Evolutionary conservation across 148 eudicot species (phyloP).

Genomic region (Spergularia marina): DNA sequence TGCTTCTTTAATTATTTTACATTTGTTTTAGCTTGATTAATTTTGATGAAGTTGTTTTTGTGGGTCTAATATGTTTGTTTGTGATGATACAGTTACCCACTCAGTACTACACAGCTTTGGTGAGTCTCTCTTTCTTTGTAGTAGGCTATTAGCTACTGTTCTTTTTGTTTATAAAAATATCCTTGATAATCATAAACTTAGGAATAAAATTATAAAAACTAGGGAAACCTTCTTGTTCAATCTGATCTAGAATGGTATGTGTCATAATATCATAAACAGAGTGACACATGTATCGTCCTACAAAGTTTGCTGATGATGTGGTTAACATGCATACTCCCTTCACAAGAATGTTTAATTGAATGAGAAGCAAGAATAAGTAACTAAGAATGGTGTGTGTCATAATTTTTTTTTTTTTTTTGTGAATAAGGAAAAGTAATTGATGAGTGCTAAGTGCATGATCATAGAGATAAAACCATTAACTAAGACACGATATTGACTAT

Average conservation of each 20-base stretch:
- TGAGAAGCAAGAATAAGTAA: no score
- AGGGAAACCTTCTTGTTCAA: neutral
- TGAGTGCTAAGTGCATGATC: no score
- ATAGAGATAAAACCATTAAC: no score
- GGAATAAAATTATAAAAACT: no score
- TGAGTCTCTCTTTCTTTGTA: conserved; percentile 25
- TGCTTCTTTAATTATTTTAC: neutral
- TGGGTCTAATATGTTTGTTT: conserved; percentile 15
- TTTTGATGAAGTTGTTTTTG: neutral
- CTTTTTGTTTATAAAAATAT: neutral
- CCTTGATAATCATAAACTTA: neutral
- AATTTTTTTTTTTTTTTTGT: neutral
- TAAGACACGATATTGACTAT: no score
- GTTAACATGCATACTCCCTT: neutral
- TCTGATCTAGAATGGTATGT: neutral
- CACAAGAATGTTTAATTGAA: neutral
- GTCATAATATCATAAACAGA: neutral
- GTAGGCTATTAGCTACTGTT: no score
- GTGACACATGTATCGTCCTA: neutral
- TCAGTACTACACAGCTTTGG: conserved; percentile 88
- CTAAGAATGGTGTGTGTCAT: no score
- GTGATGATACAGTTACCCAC: conserved; percentile 82
- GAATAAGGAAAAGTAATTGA: neutral
- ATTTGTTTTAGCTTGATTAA: neutral
- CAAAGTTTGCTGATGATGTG: conserved; percentile 10